phyloP scores from a whole-genome alignment of 2,329 filamentous ascomycete genomes.

The Pseudofabraea citricarpa region DNA sequence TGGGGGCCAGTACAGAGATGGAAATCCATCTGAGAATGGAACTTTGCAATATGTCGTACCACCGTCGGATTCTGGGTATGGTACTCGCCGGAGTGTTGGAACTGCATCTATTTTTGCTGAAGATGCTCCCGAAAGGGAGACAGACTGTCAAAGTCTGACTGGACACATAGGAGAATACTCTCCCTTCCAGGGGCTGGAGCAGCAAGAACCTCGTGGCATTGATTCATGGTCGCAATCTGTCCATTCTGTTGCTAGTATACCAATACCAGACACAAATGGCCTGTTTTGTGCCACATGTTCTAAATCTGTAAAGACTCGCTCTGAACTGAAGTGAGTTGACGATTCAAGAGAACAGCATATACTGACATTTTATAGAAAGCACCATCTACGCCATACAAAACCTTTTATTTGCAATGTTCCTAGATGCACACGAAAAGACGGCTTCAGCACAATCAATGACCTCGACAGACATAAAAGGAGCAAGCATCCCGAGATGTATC shows the following conservation, averaged over 20 bases:
- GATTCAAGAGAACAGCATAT: not conserved
- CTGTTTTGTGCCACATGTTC: slow-evolving; percentile 36
- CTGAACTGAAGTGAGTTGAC: slow-evolving; percentile 47
- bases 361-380: slow-evolving; percentile 55
- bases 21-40: slow-evolving; percentile 22
- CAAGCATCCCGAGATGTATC: slow-evolving; percentile 52
- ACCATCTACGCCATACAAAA: slow-evolving; percentile 64
- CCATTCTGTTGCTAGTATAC: too few species aligned
- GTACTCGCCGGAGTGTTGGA: slow-evolving; percentile 24
- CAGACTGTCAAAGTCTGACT: slow-evolving; percentile 22
- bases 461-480: slow-evolving; percentile 73
- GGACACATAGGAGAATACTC: slow-evolving; percentile 19
- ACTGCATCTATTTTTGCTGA: slow-evolving; percentile 26
- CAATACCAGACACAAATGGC: slow-evolving; percentile 3
- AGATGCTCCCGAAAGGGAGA: slow-evolving; percentile 23
- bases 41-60: slow-evolving; percentile 20
- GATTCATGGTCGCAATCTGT: slow-evolving; percentile 17
- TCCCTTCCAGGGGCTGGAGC: slow-evolving; percentile 16
- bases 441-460: slow-evolving; percentile 79
- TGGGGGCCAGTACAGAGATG: slow-evolving; percentile 25
- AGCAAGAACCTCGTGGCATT: slow-evolving; percentile 11
- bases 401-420: slow-evolving; percentile 55
- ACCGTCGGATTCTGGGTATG: slow-evolving; percentile 31
- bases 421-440: slow-evolving; percentile 54
- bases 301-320: slow-evolving; percentile 42